phyloP scores from a whole-genome alignment of 192 early-diverging fungal species.

The Backusella morwellensis region DNA sequence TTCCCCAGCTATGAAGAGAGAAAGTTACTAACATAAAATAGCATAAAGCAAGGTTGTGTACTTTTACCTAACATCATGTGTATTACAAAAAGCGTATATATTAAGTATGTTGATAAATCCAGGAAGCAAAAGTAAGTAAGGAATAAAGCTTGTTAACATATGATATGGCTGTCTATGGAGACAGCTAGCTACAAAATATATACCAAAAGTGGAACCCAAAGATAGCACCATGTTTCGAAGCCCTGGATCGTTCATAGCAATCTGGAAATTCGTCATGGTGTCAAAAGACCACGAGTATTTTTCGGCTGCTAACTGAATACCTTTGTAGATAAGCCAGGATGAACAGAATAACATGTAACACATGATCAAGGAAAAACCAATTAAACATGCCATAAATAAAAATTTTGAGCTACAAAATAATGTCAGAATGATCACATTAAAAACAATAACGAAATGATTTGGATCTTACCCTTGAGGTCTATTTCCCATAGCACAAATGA shows the following conservation, averaged over 20 bases:
- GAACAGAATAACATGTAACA: conserved; percentile 55
- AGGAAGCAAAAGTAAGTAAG: conserved; percentile 83
- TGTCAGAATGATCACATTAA: not conserved
- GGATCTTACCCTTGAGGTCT: conserved; percentile 72
- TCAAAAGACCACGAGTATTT: conserved; percentile 43
- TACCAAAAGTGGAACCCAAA: conserved; percentile 75
- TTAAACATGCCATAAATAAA: conserved; percentile 43
- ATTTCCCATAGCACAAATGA: conserved; percentile 89
- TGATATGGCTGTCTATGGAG: conserved; percentile 89
- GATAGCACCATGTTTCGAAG: conserved; percentile 82
- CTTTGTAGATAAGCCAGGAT: conserved; percentile 56
- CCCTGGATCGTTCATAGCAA: conserved; percentile 45
- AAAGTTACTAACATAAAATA: not conserved
- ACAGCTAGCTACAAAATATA: conserved; percentile 78
- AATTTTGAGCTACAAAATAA: conserved; percentile 20
- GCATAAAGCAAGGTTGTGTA: too few species aligned
- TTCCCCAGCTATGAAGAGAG: conserved; percentile 68
- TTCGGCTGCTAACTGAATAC: conserved; percentile 60
- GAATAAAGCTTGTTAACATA: conserved; percentile 82
- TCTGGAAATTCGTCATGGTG: conserved; percentile 35
- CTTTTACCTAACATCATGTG: conserved; percentile 74
- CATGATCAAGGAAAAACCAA: conserved; percentile 52
- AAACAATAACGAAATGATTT: not conserved
- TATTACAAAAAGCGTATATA: conserved; percentile 94
- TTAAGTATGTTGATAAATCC: conserved; percentile 81